A percentile compares a stretch with the other conserved stretches of the same genome.
phyloP scores from a whole-genome alignment of 2,329 filamentous ascomycete species.

The Colletotrichum sp. region DNA sequence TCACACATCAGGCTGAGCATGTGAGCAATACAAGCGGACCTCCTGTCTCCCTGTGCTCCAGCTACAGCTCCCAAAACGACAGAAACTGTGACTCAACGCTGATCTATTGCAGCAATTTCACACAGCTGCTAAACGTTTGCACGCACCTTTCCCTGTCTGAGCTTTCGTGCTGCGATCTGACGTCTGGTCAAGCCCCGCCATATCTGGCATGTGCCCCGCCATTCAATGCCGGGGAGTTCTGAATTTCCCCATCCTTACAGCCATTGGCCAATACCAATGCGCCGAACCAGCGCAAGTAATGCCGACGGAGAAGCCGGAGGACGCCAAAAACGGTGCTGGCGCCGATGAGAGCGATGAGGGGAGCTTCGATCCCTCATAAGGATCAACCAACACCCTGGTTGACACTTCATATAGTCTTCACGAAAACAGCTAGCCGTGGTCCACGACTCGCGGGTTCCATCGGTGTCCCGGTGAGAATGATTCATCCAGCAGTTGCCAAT shows the following conservation, averaged over 20 bases:
- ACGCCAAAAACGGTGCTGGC: background rate
- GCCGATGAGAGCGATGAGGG: slow-evolving; percentile 6
- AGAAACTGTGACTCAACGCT: background rate
- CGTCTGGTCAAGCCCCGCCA: slow-evolving; percentile 8
- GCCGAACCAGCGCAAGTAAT: slow-evolving; percentile 3
- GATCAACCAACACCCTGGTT: slow-evolving; percentile 3
- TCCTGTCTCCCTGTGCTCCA: background rate
- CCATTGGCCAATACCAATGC: slow-evolving; percentile 15
- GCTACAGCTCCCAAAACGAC: background rate
- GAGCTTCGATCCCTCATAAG: background rate
- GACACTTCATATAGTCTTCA: background rate
- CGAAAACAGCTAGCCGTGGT: background rate
- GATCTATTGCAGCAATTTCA: slow-evolving; percentile 1
- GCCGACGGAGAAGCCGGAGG: slow-evolving; percentile 2
- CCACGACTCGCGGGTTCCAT: background rate
- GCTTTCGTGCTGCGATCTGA: slow-evolving; percentile 20
- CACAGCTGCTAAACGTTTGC: background rate
- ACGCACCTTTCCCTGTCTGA: slow-evolving; percentile 6
- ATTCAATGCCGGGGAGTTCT: background rate
- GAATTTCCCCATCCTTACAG: background rate
- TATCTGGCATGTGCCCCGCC: slow-evolving; percentile 17
- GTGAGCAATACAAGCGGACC: background rate
- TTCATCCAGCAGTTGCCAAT: background rate
- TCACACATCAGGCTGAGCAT: background rate
- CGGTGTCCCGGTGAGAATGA: background rate